These are phyloP conservation scores for Trametes hirsuta DNA, from an alignment of 1,284 basidiomycete species.

Conservation along the genomic window DNA sequence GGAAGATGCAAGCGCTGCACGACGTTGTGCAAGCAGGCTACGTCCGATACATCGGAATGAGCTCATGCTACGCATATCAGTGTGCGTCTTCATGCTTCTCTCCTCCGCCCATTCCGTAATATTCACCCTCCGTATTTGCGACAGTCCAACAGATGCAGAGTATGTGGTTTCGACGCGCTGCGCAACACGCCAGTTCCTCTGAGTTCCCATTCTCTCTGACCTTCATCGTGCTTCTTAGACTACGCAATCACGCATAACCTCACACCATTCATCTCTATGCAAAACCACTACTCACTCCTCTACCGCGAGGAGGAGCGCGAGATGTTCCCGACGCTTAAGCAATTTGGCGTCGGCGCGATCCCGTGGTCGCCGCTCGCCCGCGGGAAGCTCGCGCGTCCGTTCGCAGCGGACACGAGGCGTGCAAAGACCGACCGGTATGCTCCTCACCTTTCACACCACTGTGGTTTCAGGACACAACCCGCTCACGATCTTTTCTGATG, in stretches of 20 bases:
- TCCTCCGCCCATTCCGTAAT: neutral
- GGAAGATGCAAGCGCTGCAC: slow-evolving; percentile 38
- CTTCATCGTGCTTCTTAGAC: slow-evolving; percentile 17
- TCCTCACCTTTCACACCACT: no score
- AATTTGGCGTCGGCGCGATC: slow-evolving; percentile 44
- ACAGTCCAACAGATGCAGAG: slow-evolving; percentile 55
- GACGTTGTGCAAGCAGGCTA: slow-evolving; percentile 41
- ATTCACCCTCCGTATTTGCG: neutral
- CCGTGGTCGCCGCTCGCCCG: slow-evolving; percentile 48
- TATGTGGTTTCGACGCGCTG: slow-evolving; percentile 6
- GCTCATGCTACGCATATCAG: slow-evolving; percentile 40
- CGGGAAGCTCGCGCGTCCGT: slow-evolving; percentile 41
- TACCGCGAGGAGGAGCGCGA: slow-evolving; percentile 57
- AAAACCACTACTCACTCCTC: slow-evolving; percentile 47
- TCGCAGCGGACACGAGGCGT: slow-evolving; percentile 30
- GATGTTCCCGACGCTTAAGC: slow-evolving; percentile 47
- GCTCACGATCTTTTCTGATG: no score
- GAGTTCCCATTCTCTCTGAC: no score
- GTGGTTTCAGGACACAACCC: no score
- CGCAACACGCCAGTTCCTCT: neutral
- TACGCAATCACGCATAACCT: slow-evolving; percentile 43
- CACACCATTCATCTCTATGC: slow-evolving; percentile 58
- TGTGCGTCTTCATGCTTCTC: slow-evolving; percentile 35
- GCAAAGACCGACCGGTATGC: slow-evolving; percentile 29
- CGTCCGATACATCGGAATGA: slow-evolving; percentile 46